Base-by-base conservation (phyloP, 140 eudicot species). In the Ambrosia hybrid region DNA sequence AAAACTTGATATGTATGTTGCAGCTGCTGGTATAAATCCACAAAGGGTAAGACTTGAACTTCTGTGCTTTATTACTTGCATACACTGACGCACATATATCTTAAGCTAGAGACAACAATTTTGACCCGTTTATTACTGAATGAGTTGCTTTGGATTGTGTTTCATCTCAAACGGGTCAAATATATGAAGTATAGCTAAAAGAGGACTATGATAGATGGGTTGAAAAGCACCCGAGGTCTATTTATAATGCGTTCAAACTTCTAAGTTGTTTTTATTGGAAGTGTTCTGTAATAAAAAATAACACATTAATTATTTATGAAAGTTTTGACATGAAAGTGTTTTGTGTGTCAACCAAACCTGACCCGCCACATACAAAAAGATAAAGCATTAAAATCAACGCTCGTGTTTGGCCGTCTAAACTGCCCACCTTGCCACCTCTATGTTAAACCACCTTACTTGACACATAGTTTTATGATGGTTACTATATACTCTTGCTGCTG, bases 21-120 rank as follows among this genome's bases (percentile, higher is more conserved):
- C 99, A 69, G 99, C 99, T 73, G 99, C 99, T 70, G 99, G 99
- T 53, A 90, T 94, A 74, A 91, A 94, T 80, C 99, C 99, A 68
- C 95, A 85, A 72, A 84, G 86, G 68, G 99, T 94, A 59, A 57
- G 63, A 57, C 39, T 68, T 72, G 9, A 78, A n/a, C 37, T 65
- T 48, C 34, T 63, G 78, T 64, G 17, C 13, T 51, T 51, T 70
- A 12, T 59, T 60, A 5, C 12, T 21, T 41, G 38, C 53, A 33
- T 26, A 56, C 61, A 56, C 6, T 2, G 34, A 56, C 6, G 16
- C 51, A 37, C 46, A 6, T 41, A 60, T 4, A 34, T 63, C n/a
- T 51, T 64, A 49, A 60, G 37, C 51, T 13, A 51, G 45, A 68
- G 49, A 13, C 51, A 21, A 51, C 73, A n/a, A 1, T 68, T 36